Conservation (phyloP, 345 rosid species). For the Bruguiera sexangula region DNA sequence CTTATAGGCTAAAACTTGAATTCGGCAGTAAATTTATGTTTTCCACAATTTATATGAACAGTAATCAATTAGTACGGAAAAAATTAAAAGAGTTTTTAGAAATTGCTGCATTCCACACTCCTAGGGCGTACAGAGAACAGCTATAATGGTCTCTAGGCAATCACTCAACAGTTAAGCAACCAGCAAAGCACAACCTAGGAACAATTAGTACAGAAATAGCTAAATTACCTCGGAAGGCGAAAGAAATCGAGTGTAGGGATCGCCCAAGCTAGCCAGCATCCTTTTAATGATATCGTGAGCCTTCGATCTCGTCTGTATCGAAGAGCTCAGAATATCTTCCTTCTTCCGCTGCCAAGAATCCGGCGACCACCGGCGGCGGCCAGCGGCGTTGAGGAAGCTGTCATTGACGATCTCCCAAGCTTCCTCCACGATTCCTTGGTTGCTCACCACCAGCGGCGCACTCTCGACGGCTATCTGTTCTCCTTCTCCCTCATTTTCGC, state of each 20-base stretch:
- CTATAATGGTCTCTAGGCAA: too few species aligned
- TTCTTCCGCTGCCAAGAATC: conserved; percentile 76
- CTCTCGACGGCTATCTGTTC: conserved; percentile 21
- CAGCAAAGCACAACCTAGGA: not conserved
- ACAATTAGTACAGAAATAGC: not conserved
- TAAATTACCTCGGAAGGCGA: conserved; percentile 72
- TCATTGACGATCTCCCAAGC: conserved; percentile 92
- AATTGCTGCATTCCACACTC: too few species aligned
- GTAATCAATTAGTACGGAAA: too few species aligned
- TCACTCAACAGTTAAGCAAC: not conserved
- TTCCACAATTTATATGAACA: too few species aligned
- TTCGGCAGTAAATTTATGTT: too few species aligned
- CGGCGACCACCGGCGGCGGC: conserved; percentile 60
- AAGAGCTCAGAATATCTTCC: conserved; percentile 49
- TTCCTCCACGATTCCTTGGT: conserved; percentile 75
- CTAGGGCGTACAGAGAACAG: too few species aligned
- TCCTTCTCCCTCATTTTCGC: conserved; percentile 32
- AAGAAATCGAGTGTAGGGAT: conserved; percentile 84
- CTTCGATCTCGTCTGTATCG: conserved; percentile 66
- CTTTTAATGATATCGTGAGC: conserved; percentile 75
- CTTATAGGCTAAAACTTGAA: too few species aligned
- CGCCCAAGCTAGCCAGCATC: conserved; percentile 82
- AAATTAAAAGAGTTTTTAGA: too few species aligned
- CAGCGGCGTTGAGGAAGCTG: conserved; percentile 53
- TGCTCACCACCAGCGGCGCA: conserved; percentile 39